Evolutionary conservation across 352 stramenopile species (phyloP).

Genomic region (Globisporangium megalacanthum): DNA sequence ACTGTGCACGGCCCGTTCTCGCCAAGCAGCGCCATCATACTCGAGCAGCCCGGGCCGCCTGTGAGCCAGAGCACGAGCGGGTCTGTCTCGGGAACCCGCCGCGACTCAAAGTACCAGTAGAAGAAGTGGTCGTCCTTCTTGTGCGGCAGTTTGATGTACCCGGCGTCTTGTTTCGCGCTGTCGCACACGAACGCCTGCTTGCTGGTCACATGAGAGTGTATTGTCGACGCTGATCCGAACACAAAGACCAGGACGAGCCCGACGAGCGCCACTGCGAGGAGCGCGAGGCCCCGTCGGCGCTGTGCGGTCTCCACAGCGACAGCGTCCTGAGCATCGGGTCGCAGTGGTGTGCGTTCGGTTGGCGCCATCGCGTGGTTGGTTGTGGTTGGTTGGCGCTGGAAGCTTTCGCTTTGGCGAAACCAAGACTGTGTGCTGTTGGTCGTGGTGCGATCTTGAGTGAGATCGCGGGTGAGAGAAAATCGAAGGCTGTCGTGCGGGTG

Average conservation of each 20-base stretch:
- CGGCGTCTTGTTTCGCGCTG: constrained; percentile 16
- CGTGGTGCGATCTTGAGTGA: no score
- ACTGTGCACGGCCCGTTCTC: constrained; percentile 35
- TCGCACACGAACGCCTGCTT: constrained; percentile 14
- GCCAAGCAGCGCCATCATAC: constrained; percentile 23
- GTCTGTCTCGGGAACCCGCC: constrained; percentile 14
- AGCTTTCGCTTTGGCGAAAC: no score
- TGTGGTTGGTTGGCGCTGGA: no score
- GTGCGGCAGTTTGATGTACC: constrained; percentile 31
- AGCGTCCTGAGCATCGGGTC: constrained; percentile 3
- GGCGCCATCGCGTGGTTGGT: not conserved
- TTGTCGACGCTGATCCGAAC: not conserved
- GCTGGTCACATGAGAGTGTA: no score
- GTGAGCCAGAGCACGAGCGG: constrained; percentile 34
- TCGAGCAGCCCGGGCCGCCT: constrained; percentile 30
- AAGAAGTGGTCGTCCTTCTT: constrained; percentile 43
- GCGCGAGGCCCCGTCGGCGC: constrained; percentile 1
- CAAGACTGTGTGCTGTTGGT: no score
- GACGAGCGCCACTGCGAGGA: not conserved
- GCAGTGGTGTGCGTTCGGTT: constrained; percentile 5
- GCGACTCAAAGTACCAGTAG: constrained; percentile 40
- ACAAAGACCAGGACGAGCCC: not conserved
- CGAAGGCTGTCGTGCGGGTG: not conserved
- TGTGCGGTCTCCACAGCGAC: not conserved
- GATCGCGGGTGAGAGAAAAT: not conserved